Evolutionary conservation across 331 rosid species (phyloP), one percentile per base, ranked within the genome.

Genomic region (Acacia pycnantha): DNA sequence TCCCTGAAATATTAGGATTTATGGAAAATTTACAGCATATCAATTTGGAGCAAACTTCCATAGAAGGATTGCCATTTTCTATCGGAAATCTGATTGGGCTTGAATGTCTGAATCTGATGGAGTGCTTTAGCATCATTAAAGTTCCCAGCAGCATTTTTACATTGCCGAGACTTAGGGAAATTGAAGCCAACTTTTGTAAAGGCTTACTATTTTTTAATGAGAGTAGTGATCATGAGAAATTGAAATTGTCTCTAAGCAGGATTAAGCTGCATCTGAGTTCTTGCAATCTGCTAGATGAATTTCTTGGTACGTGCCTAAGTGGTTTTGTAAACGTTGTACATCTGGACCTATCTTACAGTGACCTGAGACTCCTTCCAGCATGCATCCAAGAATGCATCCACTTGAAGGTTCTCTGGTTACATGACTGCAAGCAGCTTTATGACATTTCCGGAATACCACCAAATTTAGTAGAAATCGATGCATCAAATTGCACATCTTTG

Each of bases 401-500:
- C 64, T 50, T 80, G 87, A 70, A 22, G 48, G 21, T 64, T 51
- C 81, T 84, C 37, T 11, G 16, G 19, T 40, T 84, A 26, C 44
- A n/a, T 62, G 31, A 70, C 26, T 84, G 84, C 62, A 70, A 50
- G 31, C 53, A 48, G 46, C 84, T 84, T 80, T 26, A 8, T 40
- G 76, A 80, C 59, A 84, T 84, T 47, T 70, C 58, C 27, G 64
- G 5, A 11, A 48, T 80, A 47, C 84, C 87, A 3, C 82, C 65
- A 19, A 59, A 80, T 5, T 56, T 84, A 51, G 8, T 29, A 40
- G 65, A 62, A 1, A 73, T 78, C 53, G 65, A 83, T 64, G 80
- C 86, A 78, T 18, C 44, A 51, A 73, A 78, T 61, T 83, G 86
- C 83, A 65, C 77, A 65, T 78, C 87, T 35, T 69, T 84, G 84